Evolutionary conservation across 2,329 filamentous ascomycete species (phyloP).

Genomic region (Aspergillus intermedius): DNA sequence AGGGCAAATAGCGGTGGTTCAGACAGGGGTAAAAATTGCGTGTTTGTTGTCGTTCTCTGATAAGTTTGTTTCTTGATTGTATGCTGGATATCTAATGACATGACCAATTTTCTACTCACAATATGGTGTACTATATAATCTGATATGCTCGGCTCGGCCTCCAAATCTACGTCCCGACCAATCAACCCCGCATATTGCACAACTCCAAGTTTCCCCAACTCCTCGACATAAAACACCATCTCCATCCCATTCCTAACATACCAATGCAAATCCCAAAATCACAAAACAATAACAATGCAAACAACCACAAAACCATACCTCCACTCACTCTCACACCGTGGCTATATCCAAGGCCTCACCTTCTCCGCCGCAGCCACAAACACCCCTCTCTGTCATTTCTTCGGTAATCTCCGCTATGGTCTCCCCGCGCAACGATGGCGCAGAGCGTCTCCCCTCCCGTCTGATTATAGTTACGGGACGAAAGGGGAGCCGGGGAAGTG

Average conservation of each 20-base stretch:
- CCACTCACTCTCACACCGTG: constrained; percentile 32
- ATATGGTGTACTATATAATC: neutral
- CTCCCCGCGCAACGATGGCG: constrained; percentile 47
- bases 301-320: constrained; percentile 15
- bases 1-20: constrained; percentile 13
- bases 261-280: neutral
- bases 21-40: neutral
- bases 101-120: no score
- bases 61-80: no score
- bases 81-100: no score
- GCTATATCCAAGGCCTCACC: constrained; percentile 46
- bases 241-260: neutral
- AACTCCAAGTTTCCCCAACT: neutral
- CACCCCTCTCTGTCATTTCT: constrained; percentile 43
- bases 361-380: constrained; percentile 28
- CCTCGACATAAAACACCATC: neutral
- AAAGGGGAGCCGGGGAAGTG: constrained; percentile 42
- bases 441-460: constrained; percentile 42
- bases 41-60: no score
- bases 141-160: neutral
- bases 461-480: constrained; percentile 48
- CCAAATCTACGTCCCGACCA: neutral
- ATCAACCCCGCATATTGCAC: neutral
- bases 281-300: constrained; percentile 16
- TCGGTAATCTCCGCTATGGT: constrained; percentile 52